phyloP scores from a whole-genome alignment of 164 flowering plant species.

The Annona cherimola region DNA sequence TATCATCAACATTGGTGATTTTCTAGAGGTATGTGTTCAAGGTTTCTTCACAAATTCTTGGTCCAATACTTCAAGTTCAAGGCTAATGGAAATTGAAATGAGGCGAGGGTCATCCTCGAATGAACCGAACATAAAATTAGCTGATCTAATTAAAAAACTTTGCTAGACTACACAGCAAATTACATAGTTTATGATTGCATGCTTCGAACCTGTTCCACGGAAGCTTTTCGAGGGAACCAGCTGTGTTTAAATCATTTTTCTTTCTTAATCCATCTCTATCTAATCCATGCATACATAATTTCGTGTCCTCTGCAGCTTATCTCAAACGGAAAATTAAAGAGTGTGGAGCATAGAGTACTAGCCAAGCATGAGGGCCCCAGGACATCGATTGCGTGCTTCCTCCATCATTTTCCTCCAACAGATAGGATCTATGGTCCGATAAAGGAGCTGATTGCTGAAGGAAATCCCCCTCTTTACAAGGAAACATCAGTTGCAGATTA shows the following conservation, averaged over 20 bases:
- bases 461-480: constrained; percentile 23
- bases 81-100: no score
- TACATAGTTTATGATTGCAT: no score
- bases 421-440: constrained; percentile 26
- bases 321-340: constrained; percentile 26
- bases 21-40: constrained; percentile 13
- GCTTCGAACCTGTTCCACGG: no score
- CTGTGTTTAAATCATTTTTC: no score
- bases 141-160: no score
- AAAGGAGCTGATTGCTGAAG: constrained; percentile 31
- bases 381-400: constrained; percentile 29
- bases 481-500: constrained; percentile 13
- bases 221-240: no score
- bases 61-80: no score
- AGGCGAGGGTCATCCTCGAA: no score
- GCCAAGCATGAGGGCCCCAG: constrained; percentile 22
- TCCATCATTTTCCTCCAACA: not conserved
- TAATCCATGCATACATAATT: no score
- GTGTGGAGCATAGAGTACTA: constrained; percentile 28
- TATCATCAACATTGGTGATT: constrained; percentile 22
- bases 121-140: no score
- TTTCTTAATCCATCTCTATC: no score
- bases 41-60: not conserved
- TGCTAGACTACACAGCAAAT: no score
- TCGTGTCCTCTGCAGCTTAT: constrained; percentile 12